Evolutionary conservation across 345 rosid genomes (phyloP).

Genomic region (Eutrema yunnanense): DNA sequence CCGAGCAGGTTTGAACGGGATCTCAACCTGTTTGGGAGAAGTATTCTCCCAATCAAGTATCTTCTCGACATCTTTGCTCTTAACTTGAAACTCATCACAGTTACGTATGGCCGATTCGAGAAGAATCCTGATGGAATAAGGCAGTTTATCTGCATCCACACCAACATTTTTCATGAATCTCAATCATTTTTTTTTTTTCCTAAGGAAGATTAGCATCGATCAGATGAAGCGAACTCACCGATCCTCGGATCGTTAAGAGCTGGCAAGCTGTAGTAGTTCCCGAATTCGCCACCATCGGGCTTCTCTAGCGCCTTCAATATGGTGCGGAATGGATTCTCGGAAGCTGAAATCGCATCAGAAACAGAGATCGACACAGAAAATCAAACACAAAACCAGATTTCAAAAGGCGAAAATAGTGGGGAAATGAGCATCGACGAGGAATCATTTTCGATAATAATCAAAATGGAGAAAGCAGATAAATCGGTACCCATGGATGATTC

Average conservation of each 20-base stretch:
- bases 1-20: slow-evolving; percentile 98
- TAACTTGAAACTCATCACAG: slow-evolving; percentile 96
- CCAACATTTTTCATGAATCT: background rate
- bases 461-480: background rate
- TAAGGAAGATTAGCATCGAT: background rate
- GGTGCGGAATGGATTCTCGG: slow-evolving; percentile 53
- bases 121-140: slow-evolving; percentile 88
- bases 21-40: slow-evolving; percentile 90
- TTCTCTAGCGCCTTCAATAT: slow-evolving; percentile 47
- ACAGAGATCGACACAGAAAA: background rate
- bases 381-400: background rate
- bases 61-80: slow-evolving; percentile 88
- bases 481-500: slow-evolving; percentile 13
- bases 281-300: slow-evolving; percentile 96
- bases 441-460: background rate
- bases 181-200: background rate
- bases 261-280: slow-evolving; percentile 88
- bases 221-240: slow-evolving; percentile 42
- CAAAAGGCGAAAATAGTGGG: background rate
- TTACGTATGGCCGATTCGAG: slow-evolving; percentile 96
- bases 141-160: slow-evolving; percentile 61
- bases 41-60: slow-evolving; percentile 91
- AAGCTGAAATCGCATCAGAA: slow-evolving; percentile 51
- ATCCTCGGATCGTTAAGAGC: slow-evolving; percentile 94
- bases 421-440: background rate